A percentile compares a stretch with the other conserved stretches of the same genome.
phyloP scores from a whole-genome alignment of 495 filamentous ascomycete species.

The Lepidopterella palustris region DNA sequence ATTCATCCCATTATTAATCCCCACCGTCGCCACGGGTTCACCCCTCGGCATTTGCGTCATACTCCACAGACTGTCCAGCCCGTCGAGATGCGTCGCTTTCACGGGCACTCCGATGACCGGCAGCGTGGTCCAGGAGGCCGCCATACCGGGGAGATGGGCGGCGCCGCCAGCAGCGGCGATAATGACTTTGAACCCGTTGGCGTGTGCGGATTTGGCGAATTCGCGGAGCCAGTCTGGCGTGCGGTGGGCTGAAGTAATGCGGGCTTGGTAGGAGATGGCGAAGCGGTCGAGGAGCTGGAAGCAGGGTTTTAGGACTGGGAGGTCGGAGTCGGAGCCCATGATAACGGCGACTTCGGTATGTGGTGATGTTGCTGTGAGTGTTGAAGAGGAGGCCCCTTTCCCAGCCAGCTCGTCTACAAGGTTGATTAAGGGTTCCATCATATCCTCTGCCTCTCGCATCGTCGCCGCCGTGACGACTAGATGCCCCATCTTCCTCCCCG shows the following conservation, averaged over 20 bases:
- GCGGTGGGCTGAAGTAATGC: slow-evolving; percentile 91
- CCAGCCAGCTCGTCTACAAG: slow-evolving; percentile 28
- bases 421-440: slow-evolving; percentile 46
- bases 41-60: slow-evolving; percentile 85
- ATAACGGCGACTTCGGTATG: slow-evolving; percentile 59
- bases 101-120: slow-evolving; percentile 93
- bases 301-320: slow-evolving; percentile 68
- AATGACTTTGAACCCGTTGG: slow-evolving; percentile 73
- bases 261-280: slow-evolving; percentile 64
- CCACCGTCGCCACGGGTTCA: slow-evolving; percentile 74
- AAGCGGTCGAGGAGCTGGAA: slow-evolving; percentile 71
- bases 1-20: slow-evolving; percentile 90
- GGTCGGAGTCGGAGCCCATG: slow-evolving; percentile 94
- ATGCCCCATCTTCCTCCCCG: slow-evolving; percentile 91
- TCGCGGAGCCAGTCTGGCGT: slow-evolving; percentile 77
- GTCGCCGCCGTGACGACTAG: slow-evolving; percentile 67
- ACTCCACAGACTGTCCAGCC: slow-evolving; percentile 79
- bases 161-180: slow-evolving; percentile 93
- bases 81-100: slow-evolving; percentile 78
- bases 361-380: neutral
- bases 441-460: slow-evolving; percentile 63
- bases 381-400: too few relatives aligned
- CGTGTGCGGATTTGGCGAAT: slow-evolving; percentile 63
- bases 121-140: slow-evolving; percentile 74
- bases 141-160: slow-evolving; percentile 89